phyloP scores from a whole-genome alignment of 176 grass and related monocot genomes.

The Areca catechu region DNA sequence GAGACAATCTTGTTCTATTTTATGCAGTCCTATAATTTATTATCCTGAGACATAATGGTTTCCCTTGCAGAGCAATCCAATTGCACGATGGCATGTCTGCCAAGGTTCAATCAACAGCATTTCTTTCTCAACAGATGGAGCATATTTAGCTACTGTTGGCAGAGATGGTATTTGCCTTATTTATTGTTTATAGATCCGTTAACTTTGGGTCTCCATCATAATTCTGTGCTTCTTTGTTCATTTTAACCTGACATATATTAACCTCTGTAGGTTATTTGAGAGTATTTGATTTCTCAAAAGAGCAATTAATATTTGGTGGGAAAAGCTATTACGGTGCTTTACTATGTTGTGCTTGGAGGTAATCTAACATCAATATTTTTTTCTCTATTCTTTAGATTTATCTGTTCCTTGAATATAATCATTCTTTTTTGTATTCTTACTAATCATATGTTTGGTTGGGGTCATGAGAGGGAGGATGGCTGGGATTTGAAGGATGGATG shows the following conservation, averaged over 20 bases:
- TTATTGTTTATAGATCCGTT: neutral
- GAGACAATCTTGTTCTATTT: too few species aligned
- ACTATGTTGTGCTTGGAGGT: conserved; percentile 47
- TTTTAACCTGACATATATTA: too few species aligned
- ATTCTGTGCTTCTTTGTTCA: too few species aligned
- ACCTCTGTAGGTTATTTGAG: conserved; percentile 69
- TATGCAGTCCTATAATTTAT: neutral
- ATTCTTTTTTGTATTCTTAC: too few species aligned
- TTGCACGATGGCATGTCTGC: conserved; percentile 92
- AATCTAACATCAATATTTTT: too few species aligned
- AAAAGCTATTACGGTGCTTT: conserved; percentile 99
- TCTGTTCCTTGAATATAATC: too few species aligned
- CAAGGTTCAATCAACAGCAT: conserved; percentile 83
- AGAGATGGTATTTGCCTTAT: conserved; percentile 66
- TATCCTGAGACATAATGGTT: conserved; percentile 26
- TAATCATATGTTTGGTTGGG: too few species aligned
- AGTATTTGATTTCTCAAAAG: conserved; percentile 89
- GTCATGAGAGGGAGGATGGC: too few species aligned
- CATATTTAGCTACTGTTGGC: conserved; percentile 80
- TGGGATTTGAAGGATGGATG: too few species aligned
- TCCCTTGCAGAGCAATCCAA: conserved; percentile 68
- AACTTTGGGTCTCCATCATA: too few species aligned
- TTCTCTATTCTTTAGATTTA: too few species aligned
- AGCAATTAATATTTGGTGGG: conserved; percentile 87
- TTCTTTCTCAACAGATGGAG: conserved; percentile 81